These are phyloP conservation scores for Fremontodendron californicum DNA, from an alignment of 345 rosid species.

Conservation along the genomic window DNA sequence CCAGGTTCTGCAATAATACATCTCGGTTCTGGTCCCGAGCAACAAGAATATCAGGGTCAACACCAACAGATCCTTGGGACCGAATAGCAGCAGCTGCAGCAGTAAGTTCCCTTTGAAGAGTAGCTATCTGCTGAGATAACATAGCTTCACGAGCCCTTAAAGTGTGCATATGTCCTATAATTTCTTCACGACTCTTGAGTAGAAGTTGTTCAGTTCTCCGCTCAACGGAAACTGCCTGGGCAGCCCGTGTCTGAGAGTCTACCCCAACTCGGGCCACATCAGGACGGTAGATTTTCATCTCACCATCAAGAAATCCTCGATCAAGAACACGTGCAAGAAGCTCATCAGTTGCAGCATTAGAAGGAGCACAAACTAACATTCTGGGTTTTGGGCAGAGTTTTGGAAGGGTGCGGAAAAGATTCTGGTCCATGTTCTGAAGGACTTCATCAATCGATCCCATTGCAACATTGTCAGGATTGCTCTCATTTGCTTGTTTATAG, in stretches of 20 bases:
- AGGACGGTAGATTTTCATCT: conserved; percentile 95
- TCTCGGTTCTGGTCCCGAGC: conserved; percentile 93
- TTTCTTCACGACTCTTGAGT: conserved; percentile 78
- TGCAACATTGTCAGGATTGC: conserved; percentile 57
- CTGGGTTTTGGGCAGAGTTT: conserved; percentile 96
- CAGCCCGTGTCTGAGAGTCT: conserved; percentile 95
- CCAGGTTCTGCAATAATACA: conserved; percentile 76
- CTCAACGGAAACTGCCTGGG: conserved; percentile 99
- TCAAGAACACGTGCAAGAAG: conserved; percentile 96
- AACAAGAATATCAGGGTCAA: conserved; percentile 90
- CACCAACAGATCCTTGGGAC: conserved; percentile 96
- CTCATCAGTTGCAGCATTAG: conserved; percentile 99
- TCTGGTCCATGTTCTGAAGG: conserved; percentile 98
- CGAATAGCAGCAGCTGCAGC: conserved; percentile 71
- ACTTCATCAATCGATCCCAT: conserved; percentile 96
- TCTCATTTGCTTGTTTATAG: conserved; percentile 77
- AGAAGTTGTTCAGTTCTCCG: conserved; percentile 90
- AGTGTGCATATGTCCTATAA: conserved; percentile 77
- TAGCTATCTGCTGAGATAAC: conserved; percentile 77
- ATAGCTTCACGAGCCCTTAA: conserved; percentile 71
- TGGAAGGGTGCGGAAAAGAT: conserved; percentile 87
- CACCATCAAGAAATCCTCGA: conserved; percentile 99
- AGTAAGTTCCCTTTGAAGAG: conserved; percentile 70
- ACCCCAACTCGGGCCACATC: conserved; percentile 99
- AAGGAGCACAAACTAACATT: conserved; percentile 99